phyloP scores from a whole-genome alignment of 1,139 yeast species.

The Debaryomycetaceae sp. region DNA sequence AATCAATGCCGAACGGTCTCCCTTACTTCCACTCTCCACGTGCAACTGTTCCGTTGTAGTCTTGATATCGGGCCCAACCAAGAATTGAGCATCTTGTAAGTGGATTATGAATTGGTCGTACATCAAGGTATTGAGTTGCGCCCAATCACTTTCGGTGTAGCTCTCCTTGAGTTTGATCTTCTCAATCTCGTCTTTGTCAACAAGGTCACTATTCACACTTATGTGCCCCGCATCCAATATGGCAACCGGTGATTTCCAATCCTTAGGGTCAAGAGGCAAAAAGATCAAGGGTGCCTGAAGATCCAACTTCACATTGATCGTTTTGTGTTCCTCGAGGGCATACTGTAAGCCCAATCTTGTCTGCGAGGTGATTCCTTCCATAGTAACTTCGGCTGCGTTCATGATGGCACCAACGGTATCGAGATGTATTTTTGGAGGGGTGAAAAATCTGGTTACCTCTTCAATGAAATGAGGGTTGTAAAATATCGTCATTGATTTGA shows the following conservation, averaged over 20 bases:
- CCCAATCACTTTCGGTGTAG: conserved; percentile 72
- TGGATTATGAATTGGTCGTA: conserved; percentile 80
- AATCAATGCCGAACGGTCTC: conserved; percentile 47
- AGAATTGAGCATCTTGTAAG: conserved; percentile 81
- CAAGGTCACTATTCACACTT: conserved; percentile 76
- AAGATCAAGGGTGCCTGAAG: conserved; percentile 91
- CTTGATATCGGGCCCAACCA: conserved; percentile 79
- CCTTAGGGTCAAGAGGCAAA: conserved; percentile 77
- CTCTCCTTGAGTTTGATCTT: conserved; percentile 66
- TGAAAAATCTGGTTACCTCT: conserved; percentile 69
- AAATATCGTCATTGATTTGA: conserved; percentile 84
- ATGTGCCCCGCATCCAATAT: conserved; percentile 96
- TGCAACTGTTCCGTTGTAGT: conserved; percentile 71
- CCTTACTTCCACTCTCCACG: conserved; percentile 29
- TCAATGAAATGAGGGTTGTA: conserved; percentile 82
- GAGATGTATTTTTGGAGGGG: conserved; percentile 79
- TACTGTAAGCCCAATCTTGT: conserved; percentile 92
- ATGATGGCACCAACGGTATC: conserved; percentile 90
- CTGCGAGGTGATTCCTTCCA: conserved; percentile 84
- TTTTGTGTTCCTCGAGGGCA: conserved; percentile 90
- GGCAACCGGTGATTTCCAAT: conserved; percentile 83
- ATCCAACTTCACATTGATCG: conserved; percentile 78
- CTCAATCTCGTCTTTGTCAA: conserved; percentile 63
- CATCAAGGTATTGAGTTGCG: conserved; percentile 69
- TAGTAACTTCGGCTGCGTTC: conserved; percentile 93